phyloP scores from a whole-genome alignment of 257 asterid genomes.

The Gentiana macrophylla region DNA sequence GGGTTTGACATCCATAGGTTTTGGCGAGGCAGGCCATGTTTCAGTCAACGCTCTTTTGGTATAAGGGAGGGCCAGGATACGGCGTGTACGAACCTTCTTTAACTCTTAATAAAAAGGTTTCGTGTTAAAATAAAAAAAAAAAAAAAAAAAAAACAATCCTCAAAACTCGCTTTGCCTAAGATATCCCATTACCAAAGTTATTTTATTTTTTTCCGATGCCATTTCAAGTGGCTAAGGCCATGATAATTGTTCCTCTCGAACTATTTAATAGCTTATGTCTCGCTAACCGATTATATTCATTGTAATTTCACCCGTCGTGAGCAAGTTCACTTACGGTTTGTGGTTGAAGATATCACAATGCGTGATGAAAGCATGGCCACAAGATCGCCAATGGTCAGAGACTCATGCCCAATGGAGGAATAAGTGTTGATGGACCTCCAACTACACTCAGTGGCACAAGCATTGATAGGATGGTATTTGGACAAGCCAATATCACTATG shows the following conservation, averaged over 20 bases:
- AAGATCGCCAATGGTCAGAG: constrained; percentile 87
- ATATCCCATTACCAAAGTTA: neutral
- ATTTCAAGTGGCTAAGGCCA: neutral
- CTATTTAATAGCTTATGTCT: neutral
- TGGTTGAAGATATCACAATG: constrained; percentile 91
- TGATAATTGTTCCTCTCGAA: neutral
- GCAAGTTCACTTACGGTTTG: constrained; percentile 97
- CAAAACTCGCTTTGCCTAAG: neutral
- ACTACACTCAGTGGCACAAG: constrained; percentile 99
- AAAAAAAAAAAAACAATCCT: too few species aligned
- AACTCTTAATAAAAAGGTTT: too few species aligned
- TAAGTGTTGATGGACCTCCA: constrained; percentile 97
- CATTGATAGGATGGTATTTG: constrained; percentile 80
- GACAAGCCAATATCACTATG: constrained; percentile 89
- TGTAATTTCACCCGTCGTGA: constrained; percentile 79
- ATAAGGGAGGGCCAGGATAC: too few species aligned
- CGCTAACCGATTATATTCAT: constrained; percentile 10
- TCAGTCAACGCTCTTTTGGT: too few species aligned
- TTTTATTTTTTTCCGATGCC: neutral
- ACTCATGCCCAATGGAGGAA: constrained; percentile 91
- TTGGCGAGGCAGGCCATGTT: too few species aligned
- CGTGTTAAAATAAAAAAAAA: too few species aligned
- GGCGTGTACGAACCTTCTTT: too few species aligned
- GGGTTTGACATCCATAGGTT: too few species aligned
- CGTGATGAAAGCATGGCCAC: constrained; percentile 97